Evolutionary conservation across 768 basidiomycete genomes (phyloP).

Genomic region (Glaciozyma antarctica): DNA sequence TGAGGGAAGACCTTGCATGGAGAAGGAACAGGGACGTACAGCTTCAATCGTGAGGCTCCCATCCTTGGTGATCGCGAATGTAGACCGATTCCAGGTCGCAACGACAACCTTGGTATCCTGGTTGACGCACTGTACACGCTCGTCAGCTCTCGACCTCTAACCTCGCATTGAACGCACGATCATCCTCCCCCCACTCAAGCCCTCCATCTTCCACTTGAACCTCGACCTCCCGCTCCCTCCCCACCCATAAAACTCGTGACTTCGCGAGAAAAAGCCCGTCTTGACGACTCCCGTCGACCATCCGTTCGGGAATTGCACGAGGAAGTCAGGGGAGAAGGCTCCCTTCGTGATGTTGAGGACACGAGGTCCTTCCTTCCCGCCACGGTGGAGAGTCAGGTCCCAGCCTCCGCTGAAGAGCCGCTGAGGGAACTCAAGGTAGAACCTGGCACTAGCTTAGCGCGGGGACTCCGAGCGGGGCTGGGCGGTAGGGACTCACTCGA

Average conservation of each 20-base stretch:
- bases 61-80: no score
- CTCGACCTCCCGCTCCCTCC: not conserved
- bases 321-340: not conserved
- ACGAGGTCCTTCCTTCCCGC: not conserved
- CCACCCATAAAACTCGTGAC: not conserved
- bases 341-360: constrained; percentile 1
- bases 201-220: not conserved
- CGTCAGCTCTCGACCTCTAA: no score
- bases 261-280: not conserved
- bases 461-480: no score
- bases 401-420: not conserved
- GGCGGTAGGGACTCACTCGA: not conserved
- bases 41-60: no score
- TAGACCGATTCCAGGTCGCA: no score
- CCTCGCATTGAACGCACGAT: no score
- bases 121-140: no score
- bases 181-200: not conserved
- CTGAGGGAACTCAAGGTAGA: constrained; percentile 9
- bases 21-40: no score
- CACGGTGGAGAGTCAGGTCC: constrained; percentile 1
- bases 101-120: no score
- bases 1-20: no score
- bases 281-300: not conserved
- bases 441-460: not conserved
- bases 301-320: not conserved